Base-by-base conservation (phyloP, 495 filamentous ascomycete species). In the Tuber magnatum region DNA sequence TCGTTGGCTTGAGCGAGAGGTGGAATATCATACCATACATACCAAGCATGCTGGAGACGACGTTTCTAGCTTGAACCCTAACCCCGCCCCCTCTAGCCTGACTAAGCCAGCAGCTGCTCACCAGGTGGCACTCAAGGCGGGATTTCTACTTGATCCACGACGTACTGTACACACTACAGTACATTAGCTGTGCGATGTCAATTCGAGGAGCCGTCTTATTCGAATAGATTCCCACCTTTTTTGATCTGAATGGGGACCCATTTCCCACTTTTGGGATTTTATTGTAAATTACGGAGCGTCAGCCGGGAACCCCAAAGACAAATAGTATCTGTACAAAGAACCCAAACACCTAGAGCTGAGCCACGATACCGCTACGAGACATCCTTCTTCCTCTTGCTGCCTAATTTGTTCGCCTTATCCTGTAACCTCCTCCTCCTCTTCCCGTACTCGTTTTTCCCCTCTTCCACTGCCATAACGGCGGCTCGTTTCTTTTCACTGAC, bases 401-500 rank as follows among this genome's bases (percentile, higher is more conserved):
- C 81, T 56, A 83, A 71, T 76, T 83, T 70, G 77, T 74, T 79
- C 69, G 75, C 81, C 43, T 76, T 83, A 83, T 87, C 90, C 77
- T 86, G 84, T 85, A 89, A 87, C 61, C 86, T 87, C 81, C 86
- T 86, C 83, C 88, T 92, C 81, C 91, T 86, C 85, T 92, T 92
- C 16, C 92, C 92, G 51, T 87, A 87, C 39, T 97, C 92, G 83
- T 97, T 94, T 79, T 91, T 90, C 7, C 92, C 91, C 85, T 98
- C 94, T 78, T 97, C 95, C 83, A 98, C 92, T 84, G 94, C 92
- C 73, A 97, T 83, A 81, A 92, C 79, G 4, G 94, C 96, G 83
- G 96, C 92, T 71, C 94, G 87, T 87, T 97, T 98, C 86, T 93
- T 94, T 84, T 93, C 90, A 20, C 92, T 91, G 20, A 99, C 94